Conservation (phyloP, 352 stramenopile species). For the Globisporangium canariense region DNA sequence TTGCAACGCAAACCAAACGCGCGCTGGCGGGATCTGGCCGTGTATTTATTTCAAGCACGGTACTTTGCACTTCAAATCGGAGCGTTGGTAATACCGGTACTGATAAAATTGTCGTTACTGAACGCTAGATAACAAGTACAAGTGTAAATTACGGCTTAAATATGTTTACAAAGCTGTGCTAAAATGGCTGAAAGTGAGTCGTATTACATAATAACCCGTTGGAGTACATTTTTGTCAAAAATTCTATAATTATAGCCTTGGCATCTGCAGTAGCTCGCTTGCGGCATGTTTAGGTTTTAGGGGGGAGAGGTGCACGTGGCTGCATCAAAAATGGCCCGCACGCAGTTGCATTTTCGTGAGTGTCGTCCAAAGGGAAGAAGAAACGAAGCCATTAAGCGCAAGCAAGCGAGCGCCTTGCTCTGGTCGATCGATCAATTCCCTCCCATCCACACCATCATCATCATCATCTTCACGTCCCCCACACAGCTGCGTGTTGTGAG, state of each 20-base stretch:
- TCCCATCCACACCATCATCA: not conserved
- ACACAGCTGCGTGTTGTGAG: not conserved
- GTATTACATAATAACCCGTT: too few species aligned
- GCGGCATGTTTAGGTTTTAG: not conserved
- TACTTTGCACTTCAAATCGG: not conserved
- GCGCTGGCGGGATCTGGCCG: not conserved
- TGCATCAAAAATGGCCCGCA: not conserved
- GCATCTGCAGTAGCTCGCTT: not conserved
- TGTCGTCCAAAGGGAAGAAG: not conserved
- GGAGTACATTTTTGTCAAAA: too few species aligned
- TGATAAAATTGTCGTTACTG: too few species aligned
- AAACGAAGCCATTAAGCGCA: constrained; percentile 3
- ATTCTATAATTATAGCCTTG: too few species aligned
- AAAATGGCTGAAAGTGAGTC: too few species aligned
- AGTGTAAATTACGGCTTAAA: too few species aligned
- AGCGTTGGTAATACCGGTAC: not conserved
- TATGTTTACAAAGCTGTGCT: too few species aligned
- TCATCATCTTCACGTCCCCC: not conserved
- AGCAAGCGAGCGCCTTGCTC: not conserved
- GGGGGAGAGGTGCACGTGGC: constrained; percentile 1
- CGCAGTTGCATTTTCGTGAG: constrained; percentile 3
- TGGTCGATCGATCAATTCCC: not conserved
- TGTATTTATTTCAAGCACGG: not conserved
- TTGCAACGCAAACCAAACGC: not conserved
- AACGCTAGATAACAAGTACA: too few species aligned